Evolutionary conservation across 2,329 filamentous ascomycete species (phyloP).

Genomic region (Exophiala oligosperma): DNA sequence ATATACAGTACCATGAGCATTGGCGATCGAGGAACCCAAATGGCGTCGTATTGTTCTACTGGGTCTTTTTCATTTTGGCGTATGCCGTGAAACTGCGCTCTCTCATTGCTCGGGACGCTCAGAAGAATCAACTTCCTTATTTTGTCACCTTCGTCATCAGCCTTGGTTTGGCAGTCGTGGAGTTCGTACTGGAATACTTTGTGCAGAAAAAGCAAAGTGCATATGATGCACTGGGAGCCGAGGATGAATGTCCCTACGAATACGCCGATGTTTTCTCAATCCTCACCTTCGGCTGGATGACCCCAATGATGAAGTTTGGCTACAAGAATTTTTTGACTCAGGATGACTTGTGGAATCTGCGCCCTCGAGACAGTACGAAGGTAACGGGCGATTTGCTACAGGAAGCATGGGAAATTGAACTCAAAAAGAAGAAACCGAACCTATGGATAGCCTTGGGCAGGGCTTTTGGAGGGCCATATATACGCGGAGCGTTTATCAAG

Average conservation of each 20-base stretch:
- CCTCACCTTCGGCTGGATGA: slow-evolving; percentile 98
- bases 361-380: slow-evolving; percentile 75
- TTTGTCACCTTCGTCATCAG: slow-evolving; percentile 75
- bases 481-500: slow-evolving; percentile 82
- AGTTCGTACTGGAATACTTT: slow-evolving; percentile 81
- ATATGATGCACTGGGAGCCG: slow-evolving; percentile 67
- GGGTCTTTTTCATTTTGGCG: slow-evolving; percentile 79
- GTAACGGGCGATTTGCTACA: slow-evolving; percentile 70
- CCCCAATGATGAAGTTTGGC: slow-evolving; percentile 91
- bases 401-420: slow-evolving; percentile 72
- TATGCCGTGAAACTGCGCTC: slow-evolving; percentile 83
- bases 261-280: slow-evolving; percentile 93
- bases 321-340: slow-evolving; percentile 91
- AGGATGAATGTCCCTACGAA: slow-evolving; percentile 72
- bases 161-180: slow-evolving; percentile 66
- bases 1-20: slow-evolving; percentile 84
- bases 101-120: slow-evolving; percentile 74
- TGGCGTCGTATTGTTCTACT: slow-evolving; percentile 86
- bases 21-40: slow-evolving; percentile 80
- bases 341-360: slow-evolving; percentile 91
- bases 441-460: slow-evolving; percentile 84
- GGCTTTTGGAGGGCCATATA: slow-evolving; percentile 82
- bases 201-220: slow-evolving; percentile 75
- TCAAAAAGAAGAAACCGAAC: slow-evolving; percentile 72
- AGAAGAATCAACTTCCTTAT: slow-evolving; percentile 66